Evolutionary conservation across 2,329 filamentous ascomycete genomes (phyloP).

Genomic region (Verticillium tricorpus): DNA sequence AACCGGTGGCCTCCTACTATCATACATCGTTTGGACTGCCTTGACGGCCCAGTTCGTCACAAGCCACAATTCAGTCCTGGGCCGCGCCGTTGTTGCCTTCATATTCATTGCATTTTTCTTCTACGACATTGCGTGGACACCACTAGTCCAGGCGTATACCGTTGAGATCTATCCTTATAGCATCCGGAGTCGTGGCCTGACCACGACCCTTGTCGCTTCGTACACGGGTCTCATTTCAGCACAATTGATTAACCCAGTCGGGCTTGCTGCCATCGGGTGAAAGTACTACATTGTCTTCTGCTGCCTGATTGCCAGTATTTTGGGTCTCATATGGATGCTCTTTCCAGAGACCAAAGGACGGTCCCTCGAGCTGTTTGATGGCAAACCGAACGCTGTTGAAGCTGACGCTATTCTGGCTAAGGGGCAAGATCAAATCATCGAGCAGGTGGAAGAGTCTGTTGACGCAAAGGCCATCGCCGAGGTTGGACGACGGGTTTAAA

Average conservation of each 20-base stretch:
- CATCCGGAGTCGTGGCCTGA: constrained; percentile 8
- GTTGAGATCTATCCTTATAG: constrained; percentile 21
- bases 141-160: constrained; percentile 23
- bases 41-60: constrained; percentile 3
- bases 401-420: not conserved
- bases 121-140: constrained; percentile 30
- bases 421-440: not conserved
- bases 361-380: constrained; percentile 23
- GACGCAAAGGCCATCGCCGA: too few relatives aligned
- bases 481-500: too few relatives aligned
- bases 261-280: constrained; percentile 29
- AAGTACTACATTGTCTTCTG: constrained; percentile 35
- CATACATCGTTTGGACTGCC: constrained; percentile 30
- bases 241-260: constrained; percentile 35
- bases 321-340: constrained; percentile 31
- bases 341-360: constrained; percentile 27
- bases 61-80: constrained; percentile 8
- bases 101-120: constrained; percentile 32
- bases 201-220: constrained; percentile 1
- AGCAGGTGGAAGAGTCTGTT: not conserved
- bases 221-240: constrained; percentile 23
- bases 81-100: constrained; percentile 24
- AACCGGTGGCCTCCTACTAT: constrained; percentile 23
- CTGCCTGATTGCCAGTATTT: constrained; percentile 24
- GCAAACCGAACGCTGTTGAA: constrained; percentile 1